phyloP scores from a whole-genome alignment of 2,329 filamentous ascomycete species.

The Pseudogymnoascus verrucosus region DNA sequence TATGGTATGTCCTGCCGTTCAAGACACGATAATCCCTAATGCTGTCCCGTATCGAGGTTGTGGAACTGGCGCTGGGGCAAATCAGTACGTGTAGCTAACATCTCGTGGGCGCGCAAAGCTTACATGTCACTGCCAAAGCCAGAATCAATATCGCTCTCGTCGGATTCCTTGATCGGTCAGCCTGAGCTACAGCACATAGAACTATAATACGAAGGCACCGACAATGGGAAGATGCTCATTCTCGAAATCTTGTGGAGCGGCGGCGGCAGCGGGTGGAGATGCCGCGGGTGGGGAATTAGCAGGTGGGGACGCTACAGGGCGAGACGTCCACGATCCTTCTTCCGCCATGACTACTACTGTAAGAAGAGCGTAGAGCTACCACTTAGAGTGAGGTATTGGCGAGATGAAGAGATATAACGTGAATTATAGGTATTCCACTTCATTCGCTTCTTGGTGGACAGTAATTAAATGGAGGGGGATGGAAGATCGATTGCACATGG shows the following conservation, averaged over 20 bases:
- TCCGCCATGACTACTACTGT: neutral
- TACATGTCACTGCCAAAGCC: slow-evolving; percentile 10
- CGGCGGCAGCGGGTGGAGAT: neutral
- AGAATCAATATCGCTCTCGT: slow-evolving; percentile 8
- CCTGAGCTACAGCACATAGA: neutral
- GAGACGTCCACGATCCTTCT: neutral
- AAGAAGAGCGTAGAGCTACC: neutral
- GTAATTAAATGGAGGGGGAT: neutral
- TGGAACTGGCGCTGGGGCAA: slow-evolving; percentile 10
- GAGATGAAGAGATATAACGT: neutral
- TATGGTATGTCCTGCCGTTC: slow-evolving; percentile 12
- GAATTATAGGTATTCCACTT: neutral
- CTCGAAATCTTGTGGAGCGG: neutral
- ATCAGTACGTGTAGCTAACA: neutral
- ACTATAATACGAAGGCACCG: neutral
- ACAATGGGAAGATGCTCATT: neutral
- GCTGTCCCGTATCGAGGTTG: slow-evolving; percentile 9
- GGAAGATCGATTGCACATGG: neutral
- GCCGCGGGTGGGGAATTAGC: neutral
- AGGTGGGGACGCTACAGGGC: neutral
- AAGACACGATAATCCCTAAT: slow-evolving; percentile 13
- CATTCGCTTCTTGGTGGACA: neutral
- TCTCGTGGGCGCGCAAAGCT: neutral
- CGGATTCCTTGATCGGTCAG: neutral
- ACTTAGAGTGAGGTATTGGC: neutral